Evolutionary conservation across 192 early-diverging fungal species (phyloP), one percentile per base, ranked within the genome.

Genomic region (Rhizoclosmatium sp.): DNA sequence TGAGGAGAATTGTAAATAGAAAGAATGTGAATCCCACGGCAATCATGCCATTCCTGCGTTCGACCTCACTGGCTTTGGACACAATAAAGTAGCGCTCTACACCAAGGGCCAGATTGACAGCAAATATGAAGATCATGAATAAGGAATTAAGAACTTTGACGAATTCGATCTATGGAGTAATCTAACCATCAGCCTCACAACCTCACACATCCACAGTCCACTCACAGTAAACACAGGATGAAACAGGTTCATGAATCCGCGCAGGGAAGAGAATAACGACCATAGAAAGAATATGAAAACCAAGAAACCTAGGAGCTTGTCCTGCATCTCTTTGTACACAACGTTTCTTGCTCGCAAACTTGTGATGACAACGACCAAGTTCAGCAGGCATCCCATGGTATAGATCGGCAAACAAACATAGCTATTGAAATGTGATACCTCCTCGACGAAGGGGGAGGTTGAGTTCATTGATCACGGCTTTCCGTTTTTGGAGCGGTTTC

Each of bases 231-330:
- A 54, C 51, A 54, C 51, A 54, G 51, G 16, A 12, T 54, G 51
- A 64, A 64, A 64, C 9, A 64, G 40, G 61, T 23, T 21, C 21
- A 9, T 40, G 21, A 64, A 40, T 7, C 61, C 40, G 5, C 67
- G 67, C 12, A 47, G 10, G 9, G 44, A 21, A 45, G 42, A 42
- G 9, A 9, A 23, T 2, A 69, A 2, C 2, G 31, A 40, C 67
- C 67, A 69, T 9, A 69, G 39, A 23, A 41, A 69, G 67, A 69
- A 69, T 23, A 69, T 14, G 14, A 47, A 4, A 23, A 23, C 46
- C 67, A 69, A 23, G 31, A 47, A 12, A 19, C 7, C 16, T 14
- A 69, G 41, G 19, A 69, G 7, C 40, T 2, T 46, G 45, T 69
- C 67, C 2, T 45, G 67, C 40, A 23, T 23, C 9, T 16, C 7